These are phyloP conservation scores for Podospora fimiseda DNA, from an alignment of 495 filamentous ascomycete species.

Conservation along the genomic window DNA sequence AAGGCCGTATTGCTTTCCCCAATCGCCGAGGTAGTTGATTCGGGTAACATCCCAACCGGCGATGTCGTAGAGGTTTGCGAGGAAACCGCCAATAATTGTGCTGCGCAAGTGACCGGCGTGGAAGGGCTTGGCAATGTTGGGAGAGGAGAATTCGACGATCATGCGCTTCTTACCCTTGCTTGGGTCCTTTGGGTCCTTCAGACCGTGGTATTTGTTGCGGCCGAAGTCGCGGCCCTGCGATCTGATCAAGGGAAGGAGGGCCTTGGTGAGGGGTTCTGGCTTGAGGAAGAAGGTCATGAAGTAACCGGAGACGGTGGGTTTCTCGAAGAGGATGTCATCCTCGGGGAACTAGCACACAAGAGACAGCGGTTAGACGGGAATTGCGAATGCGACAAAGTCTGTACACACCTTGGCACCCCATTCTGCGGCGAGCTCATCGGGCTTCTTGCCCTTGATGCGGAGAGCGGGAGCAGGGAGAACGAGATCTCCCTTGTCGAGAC, in stretches of 20 bases:
- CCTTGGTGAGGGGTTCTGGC: constrained; percentile 47
- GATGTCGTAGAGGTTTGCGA: constrained; percentile 53
- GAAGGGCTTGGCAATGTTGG: constrained; percentile 63
- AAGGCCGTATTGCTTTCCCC: constrained; percentile 62
- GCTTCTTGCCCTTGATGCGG: constrained; percentile 76
- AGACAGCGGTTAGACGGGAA: not conserved
- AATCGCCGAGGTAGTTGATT: constrained; percentile 64
- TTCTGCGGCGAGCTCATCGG: constrained; percentile 61
- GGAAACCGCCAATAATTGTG: constrained; percentile 61
- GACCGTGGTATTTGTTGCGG: constrained; percentile 56
- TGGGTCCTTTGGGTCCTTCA: constrained; percentile 61
- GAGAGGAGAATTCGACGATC: constrained; percentile 54
- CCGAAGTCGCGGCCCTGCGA: constrained; percentile 58
- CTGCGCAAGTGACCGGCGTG: constrained; percentile 61
- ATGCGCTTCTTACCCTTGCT: constrained; percentile 66
- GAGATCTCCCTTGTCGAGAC: constrained; percentile 85
- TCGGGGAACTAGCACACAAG: constrained; percentile 55
- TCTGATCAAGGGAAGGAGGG: constrained; percentile 60
- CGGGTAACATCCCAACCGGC: constrained; percentile 57
- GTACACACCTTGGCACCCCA: constrained; percentile 57
- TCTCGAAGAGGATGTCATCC: constrained; percentile 62
- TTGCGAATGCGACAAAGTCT: constrained; percentile 1
- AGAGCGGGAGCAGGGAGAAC: constrained; percentile 72
- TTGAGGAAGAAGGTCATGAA: constrained; percentile 83
- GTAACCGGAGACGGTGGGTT: constrained; percentile 54